These are phyloP conservation scores for Oryza coarctata DNA, from an alignment of 176 grass and related monocot species.

Conservation along the genomic window DNA sequence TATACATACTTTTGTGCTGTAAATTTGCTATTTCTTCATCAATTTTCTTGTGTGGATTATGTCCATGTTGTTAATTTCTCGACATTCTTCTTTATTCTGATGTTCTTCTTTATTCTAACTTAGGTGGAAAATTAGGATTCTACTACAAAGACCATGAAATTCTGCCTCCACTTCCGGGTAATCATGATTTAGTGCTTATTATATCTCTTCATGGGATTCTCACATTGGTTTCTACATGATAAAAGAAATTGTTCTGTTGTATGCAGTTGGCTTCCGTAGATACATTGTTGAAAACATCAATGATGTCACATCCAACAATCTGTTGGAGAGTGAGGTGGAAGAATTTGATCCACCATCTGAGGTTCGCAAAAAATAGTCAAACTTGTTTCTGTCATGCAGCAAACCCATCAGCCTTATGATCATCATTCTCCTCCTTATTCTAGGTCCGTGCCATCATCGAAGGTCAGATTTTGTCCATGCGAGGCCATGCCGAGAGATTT, in stretches of 20 bases:
- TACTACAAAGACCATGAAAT: constrained; percentile 99
- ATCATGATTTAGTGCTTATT: constrained; percentile 20
- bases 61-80: not conserved
- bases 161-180: constrained; percentile 85
- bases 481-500: constrained; percentile 89
- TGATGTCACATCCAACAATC: constrained; percentile 38
- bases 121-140: constrained; percentile 89
- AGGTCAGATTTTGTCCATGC: constrained; percentile 88
- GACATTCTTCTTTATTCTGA: constrained; percentile 1
- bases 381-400: not conserved
- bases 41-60: not conserved
- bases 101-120: too few species aligned
- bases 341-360: constrained; percentile 85
- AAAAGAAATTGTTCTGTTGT: not conserved
- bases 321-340: constrained; percentile 49
- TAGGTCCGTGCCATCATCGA: constrained; percentile 84
- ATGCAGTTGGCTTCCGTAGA: constrained; percentile 68
- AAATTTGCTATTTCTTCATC: not conserved
- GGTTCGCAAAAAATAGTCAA: constrained; percentile 21
- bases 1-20: not conserved
- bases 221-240: not conserved
- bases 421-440: not conserved
- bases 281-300: constrained; percentile 57
- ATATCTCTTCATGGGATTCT: not conserved
- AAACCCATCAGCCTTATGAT: not conserved